These are phyloP conservation scores for Lyophyllum semitale DNA, from an alignment of 768 basidiomycete species.

Conservation along the genomic window DNA sequence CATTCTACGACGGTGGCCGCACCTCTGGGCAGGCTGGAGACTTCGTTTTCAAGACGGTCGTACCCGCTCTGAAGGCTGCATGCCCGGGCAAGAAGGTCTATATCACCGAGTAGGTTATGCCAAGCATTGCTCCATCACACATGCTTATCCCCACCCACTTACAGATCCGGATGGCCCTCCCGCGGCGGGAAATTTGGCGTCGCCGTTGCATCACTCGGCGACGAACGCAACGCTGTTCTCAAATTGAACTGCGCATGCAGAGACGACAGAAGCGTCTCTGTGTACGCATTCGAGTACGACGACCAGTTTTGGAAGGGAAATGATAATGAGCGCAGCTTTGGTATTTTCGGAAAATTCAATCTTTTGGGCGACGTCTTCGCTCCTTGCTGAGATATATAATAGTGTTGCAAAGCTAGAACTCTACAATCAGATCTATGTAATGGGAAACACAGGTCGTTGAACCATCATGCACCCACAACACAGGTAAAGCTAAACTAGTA, in stretches of 20 bases:
- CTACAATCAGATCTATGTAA: not conserved
- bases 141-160: not conserved
- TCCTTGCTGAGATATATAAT: constrained; percentile 15
- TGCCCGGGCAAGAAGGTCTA: constrained; percentile 38
- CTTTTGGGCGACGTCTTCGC: constrained; percentile 26
- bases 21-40: constrained; percentile 33
- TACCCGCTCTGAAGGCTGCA: constrained; percentile 33
- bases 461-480: not conserved
- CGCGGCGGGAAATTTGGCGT: constrained; percentile 29
- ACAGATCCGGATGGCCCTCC: constrained; percentile 43
- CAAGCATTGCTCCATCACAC: not conserved
- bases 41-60: constrained; percentile 40
- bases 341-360: constrained; percentile 34
- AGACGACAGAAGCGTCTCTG: constrained; percentile 29
- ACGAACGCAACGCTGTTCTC: constrained; percentile 33
- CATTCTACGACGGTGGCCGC: constrained; percentile 36
- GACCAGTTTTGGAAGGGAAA: constrained; percentile 39
- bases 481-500: not conserved
- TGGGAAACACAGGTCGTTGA: too few relatives aligned
- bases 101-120: constrained; percentile 34
- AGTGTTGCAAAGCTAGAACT: not conserved
- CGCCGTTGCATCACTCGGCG: constrained; percentile 30
- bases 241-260: constrained; percentile 37
- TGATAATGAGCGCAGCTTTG: constrained; percentile 41
- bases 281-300: constrained; percentile 40